Evolutionary conservation across 2,329 filamentous ascomycete species (phyloP).

Genomic region (Arachnopeziza araneosa): DNA sequence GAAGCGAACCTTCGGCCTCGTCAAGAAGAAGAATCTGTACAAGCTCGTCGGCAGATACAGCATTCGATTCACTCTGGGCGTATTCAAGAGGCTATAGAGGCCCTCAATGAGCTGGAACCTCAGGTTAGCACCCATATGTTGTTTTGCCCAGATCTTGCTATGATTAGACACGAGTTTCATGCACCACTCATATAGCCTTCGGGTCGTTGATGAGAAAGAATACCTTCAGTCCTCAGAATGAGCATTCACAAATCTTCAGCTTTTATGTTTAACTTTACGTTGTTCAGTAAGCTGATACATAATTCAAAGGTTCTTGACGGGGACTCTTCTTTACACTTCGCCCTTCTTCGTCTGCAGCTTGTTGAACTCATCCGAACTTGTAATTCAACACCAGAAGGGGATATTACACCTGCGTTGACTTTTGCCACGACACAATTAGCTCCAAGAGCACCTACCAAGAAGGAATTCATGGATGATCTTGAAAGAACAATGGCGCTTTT

Average conservation of each 20-base stretch:
- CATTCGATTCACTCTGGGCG: conserved; percentile 80
- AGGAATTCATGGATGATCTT: conserved; percentile 76
- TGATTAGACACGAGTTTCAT: conserved; percentile 98
- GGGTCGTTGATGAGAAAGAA: conserved; percentile 85
- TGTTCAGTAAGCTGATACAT: background rate
- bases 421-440: conserved; percentile 87
- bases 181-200: conserved; percentile 98
- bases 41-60: conserved; percentile 74
- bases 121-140: conserved; percentile 59
- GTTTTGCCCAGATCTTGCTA: conserved; percentile 41
- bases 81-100: conserved; percentile 78
- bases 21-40: conserved; percentile 67
- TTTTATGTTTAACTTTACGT: background rate
- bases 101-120: conserved; percentile 83
- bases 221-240: conserved; percentile 82
- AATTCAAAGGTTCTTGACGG: conserved; percentile 71
- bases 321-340: conserved; percentile 80
- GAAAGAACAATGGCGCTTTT: conserved; percentile 91
- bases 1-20: conserved; percentile 82
- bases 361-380: conserved; percentile 86
- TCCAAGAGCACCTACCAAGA: conserved; percentile 76
- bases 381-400: conserved; percentile 57
- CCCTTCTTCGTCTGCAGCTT: conserved; percentile 81
- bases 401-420: conserved; percentile 69
- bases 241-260: conserved; percentile 41